Evolutionary conservation across 2,329 filamentous ascomycete species (phyloP), one percentile per base, ranked within the genome.

Genomic region (Sarocladium kiliense): DNA sequence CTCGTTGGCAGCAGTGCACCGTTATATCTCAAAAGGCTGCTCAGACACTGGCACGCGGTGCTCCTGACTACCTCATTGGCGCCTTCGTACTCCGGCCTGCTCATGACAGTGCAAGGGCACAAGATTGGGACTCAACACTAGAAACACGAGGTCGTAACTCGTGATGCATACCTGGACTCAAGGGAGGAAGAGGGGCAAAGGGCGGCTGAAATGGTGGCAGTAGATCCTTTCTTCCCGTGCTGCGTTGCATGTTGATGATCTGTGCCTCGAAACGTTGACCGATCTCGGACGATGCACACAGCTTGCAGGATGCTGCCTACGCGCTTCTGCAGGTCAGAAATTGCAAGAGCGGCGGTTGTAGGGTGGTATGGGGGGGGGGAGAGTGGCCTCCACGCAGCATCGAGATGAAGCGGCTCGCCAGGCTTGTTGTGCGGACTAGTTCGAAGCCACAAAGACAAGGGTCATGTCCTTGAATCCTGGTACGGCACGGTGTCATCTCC

Each of bases 241-340:
- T 49, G 25, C 14, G 23, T 49, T 19, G 44, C 44, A 49, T 49
- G 44, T 49, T 21, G 41, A 45, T 25, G n/a, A 39, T 39, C 41
- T 10, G n/a, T 5, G 5, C 6, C 12, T 39, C 18, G 36, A 45
- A 26, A 23, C 30, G 21, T 26, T 7, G 18, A 26, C 41, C 41
- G 41, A 21, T 18, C 10, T 49, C 44, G 44, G 44, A 14, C 44
- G 44, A 49, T 16, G 44, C 14, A 18, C 26, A 21, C 18, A 18
- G 41, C 41, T 21, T 51, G 47, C 26, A 51, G 23, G n/a, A n/a
- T n/a, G n/a, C n/a, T n/a, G n/a, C n/a, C n/a, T n/a, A n/a, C n/a
- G n/a, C n/a, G n/a, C n/a, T n/a, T n/a, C n/a, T n/a, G n/a, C n/a
- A n/a, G n/a, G n/a, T 19, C 10, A 21, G 30, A 12, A 23, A 12